Evolutionary conservation across 2,329 filamentous ascomycete species (phyloP), one percentile per base, ranked within the genome.

Genomic region (Calonectria henricotiae): DNA sequence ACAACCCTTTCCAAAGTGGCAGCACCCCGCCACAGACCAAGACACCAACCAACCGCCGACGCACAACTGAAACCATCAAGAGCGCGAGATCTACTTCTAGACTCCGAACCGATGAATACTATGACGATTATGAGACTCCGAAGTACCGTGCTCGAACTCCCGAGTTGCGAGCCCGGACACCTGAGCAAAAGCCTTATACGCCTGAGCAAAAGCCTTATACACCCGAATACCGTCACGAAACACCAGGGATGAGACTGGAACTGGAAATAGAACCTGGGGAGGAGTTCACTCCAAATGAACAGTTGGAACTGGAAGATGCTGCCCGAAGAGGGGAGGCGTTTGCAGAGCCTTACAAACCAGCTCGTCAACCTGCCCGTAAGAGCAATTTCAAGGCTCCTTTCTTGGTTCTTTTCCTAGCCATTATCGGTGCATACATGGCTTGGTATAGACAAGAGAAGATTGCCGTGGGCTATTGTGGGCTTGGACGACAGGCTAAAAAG

Each of bases 361-460:
- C 84, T 23, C 73, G 62, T 8, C 78, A 79, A 37, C 67, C 77
- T 32, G 76, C 75, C 17, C 82, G 82, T 7, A 85, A 85, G 68
- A 81, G 85, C 9, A 86, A 87, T 27, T 83, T 91, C 37, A 89
- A 89, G 69, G 90, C 90, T 0, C 92, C 94, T 17, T 86, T 96
- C 2, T 90, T 90, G 80, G 89, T 95, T 6, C 86, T 98, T 2
- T 80, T 96, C 3, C 80, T 93, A 23, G 91, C 92, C 0, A 83
- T 96, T 11, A 81, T 96, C 7, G 89, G 89, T 37, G 90, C 92
- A 0, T 94, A 97, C 73, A 92, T 88, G 35, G 89, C 89, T 9
- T 96, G 95, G 89, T 99, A 95, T 85, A 89, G 96, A 60, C 94
- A 98, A 80, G 96, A 99, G 83, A 98, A 98, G 86, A 86, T 98